phyloP scores from a whole-genome alignment of 352 stramenopile species.

The Globisporangium cylindrosporum region DNA sequence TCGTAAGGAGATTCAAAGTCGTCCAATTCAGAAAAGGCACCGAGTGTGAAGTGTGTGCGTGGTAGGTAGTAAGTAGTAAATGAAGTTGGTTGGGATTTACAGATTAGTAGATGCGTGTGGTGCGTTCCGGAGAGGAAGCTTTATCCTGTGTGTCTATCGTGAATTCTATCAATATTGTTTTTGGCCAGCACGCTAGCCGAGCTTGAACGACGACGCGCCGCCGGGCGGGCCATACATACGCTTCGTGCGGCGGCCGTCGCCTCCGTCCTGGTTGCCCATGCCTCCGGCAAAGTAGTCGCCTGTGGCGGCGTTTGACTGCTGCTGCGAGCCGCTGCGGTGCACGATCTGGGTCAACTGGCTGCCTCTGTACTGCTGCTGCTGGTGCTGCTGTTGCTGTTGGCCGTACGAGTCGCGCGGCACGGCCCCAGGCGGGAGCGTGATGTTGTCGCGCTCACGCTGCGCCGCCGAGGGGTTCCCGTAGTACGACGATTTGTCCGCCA shows the following conservation, averaged over 20 bases:
- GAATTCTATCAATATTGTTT: too few relatives aligned
- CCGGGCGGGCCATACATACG: slow-evolving; percentile 45
- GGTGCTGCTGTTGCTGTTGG: slow-evolving; percentile 15
- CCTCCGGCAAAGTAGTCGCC: slow-evolving; percentile 38
- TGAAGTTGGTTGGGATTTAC: too few relatives aligned
- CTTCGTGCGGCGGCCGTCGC: slow-evolving; percentile 33
- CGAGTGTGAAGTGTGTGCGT: too few relatives aligned
- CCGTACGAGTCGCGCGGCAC: slow-evolving; percentile 27
- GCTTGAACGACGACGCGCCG: slow-evolving; percentile 44
- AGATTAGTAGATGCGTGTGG: too few relatives aligned
- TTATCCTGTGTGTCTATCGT: too few relatives aligned
- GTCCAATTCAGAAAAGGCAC: too few relatives aligned
- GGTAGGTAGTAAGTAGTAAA: too few relatives aligned
- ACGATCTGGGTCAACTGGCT: slow-evolving; percentile 1
- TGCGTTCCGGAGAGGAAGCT: too few relatives aligned
- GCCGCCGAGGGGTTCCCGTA: slow-evolving; percentile 33
- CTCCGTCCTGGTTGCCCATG: slow-evolving; percentile 29
- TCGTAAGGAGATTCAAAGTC: too few relatives aligned
- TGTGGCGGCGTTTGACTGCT: slow-evolving; percentile 22
- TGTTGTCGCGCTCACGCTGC: slow-evolving; percentile 39
- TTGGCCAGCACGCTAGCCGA: slow-evolving; percentile 26
- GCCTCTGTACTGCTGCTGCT: slow-evolving; percentile 4
- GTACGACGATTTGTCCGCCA: slow-evolving; percentile 42
- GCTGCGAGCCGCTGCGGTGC: slow-evolving; percentile 11
- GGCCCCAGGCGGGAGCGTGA: slow-evolving; percentile 38